phyloP scores from a whole-genome alignment of 78 protist species.

The Acrasis kona region DNA sequence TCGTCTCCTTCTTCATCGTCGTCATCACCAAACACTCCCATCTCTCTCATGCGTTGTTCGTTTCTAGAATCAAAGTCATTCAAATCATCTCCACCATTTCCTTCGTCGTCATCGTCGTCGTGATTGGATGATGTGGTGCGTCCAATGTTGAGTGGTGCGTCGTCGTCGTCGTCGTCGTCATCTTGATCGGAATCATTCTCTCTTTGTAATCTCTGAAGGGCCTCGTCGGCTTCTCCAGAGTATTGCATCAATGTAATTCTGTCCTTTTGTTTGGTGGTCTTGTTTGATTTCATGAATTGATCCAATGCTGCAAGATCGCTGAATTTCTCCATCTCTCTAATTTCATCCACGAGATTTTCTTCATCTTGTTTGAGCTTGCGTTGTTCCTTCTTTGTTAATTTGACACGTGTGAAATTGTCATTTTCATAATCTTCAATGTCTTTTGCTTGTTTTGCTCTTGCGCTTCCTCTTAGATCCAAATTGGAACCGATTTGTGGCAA shows the following conservation, averaged over 20 bases:
- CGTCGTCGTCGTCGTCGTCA: not conserved
- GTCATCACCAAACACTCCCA: not conserved
- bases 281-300: not conserved
- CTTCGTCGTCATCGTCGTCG: not conserved
- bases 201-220: not conserved
- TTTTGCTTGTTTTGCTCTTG: not conserved
- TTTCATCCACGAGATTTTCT: not conserved
- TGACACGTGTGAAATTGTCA: not conserved
- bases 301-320: not conserved
- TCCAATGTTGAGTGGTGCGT: not conserved
- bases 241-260: not conserved
- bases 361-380: not conserved
- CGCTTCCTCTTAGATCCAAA: not conserved
- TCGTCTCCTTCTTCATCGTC: not conserved
- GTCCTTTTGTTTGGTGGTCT: not conserved
- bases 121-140: too few species aligned
- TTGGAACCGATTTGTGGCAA: not conserved
- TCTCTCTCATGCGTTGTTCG: not conserved
- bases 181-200: too few species aligned
- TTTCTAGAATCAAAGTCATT: too few species aligned
- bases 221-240: not conserved
- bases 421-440: constrained; percentile 2
- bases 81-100: too few species aligned
- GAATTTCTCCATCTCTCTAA: not conserved
- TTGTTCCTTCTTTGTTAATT: not conserved